Conservation (phyloP, 139 green algal species). For the Chara braunii region DNA sequence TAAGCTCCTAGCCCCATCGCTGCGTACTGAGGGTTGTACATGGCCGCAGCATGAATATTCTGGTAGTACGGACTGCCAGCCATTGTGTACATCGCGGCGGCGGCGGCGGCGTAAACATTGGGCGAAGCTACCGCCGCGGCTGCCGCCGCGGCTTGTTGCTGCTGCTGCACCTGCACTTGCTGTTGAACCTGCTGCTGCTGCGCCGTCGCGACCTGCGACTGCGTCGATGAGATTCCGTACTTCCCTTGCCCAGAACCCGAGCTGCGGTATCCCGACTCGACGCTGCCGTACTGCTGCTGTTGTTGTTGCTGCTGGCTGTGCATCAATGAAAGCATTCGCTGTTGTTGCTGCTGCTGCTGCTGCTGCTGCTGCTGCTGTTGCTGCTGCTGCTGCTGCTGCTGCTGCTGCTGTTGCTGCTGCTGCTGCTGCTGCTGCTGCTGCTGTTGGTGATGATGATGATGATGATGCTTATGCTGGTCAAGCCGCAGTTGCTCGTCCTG, state of each 20-base stretch:
- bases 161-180: constrained; percentile 9
- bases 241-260: no score
- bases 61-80: constrained; percentile 8
- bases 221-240: not conserved
- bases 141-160: constrained; percentile 10
- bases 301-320: constrained; percentile 29
- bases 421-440: constrained; percentile 26
- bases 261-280: constrained; percentile 5
- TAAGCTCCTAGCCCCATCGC: constrained; percentile 16
- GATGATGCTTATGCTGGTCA: not conserved
- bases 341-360: constrained; percentile 18
- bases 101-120: constrained; percentile 5
- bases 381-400: constrained; percentile 32
- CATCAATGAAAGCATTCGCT: not conserved
- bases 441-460: constrained; percentile 13
- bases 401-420: constrained; percentile 36
- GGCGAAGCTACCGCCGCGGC: no score
- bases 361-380: constrained; percentile 27
- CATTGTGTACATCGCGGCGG: constrained; percentile 7
- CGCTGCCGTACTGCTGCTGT: constrained; percentile 3
- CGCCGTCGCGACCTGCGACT: not conserved
- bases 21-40: constrained; percentile 27
- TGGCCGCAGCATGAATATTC: constrained; percentile 30
- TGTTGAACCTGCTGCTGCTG: not conserved
- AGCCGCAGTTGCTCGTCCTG: constrained; percentile 16